Evolutionary conservation across 2,329 filamentous ascomycete genomes (phyloP).

Genomic region (Exophiala spinifera): DNA sequence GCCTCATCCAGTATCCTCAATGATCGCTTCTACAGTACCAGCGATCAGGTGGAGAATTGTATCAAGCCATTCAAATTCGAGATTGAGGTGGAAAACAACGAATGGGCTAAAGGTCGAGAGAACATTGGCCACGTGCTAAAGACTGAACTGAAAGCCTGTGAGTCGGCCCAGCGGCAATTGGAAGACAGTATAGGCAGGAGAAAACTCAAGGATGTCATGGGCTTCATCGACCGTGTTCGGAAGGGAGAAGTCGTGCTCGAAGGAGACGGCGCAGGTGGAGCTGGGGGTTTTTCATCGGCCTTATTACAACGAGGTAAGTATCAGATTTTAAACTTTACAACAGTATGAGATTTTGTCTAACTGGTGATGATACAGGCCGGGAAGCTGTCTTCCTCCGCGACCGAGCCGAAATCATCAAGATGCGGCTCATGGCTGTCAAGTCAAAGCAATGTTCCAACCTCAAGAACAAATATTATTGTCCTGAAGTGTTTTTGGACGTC

Average conservation of each 20-base stretch:
- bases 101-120: conserved; percentile 83
- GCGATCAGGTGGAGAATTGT: conserved; percentile 96
- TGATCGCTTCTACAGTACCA: conserved; percentile 93
- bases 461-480: conserved; percentile 94
- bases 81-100: conserved; percentile 86
- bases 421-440: conserved; percentile 83
- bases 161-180: conserved; percentile 70
- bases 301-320: conserved; percentile 74
- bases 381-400: conserved; percentile 94
- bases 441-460: conserved; percentile 81
- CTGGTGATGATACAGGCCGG: conserved; percentile 57
- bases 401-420: conserved; percentile 81
- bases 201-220: conserved; percentile 85
- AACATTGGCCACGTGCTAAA: conserved; percentile 80
- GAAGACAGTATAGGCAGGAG: conserved; percentile 75
- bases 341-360: conserved; percentile 15
- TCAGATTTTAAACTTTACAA: not conserved
- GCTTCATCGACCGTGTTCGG: conserved; percentile 84
- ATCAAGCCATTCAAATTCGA: conserved; percentile 99
- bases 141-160: conserved; percentile 79
- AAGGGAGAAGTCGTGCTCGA: conserved; percentile 83
- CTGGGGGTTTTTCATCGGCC: conserved; percentile 87
- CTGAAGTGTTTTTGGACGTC: conserved; percentile 95
- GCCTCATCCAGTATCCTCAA: conserved; percentile 86
- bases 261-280: conserved; percentile 76